Evolutionary conservation across 331 rosid species (phyloP).

Genomic region (Rhamnella rubrinervis): DNA sequence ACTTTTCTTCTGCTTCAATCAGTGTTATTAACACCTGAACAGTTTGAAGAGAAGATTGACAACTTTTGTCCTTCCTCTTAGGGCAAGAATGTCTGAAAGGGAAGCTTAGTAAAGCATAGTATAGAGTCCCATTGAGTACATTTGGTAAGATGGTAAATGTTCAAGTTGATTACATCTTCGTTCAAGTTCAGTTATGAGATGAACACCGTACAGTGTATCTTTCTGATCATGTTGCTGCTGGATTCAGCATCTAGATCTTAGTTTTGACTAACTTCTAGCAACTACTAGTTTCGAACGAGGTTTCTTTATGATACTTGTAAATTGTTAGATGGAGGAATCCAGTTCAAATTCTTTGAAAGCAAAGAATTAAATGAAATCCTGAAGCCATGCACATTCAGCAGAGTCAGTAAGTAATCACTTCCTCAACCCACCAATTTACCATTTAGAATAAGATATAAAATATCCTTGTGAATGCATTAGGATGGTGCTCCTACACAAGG

Average conservation of each 20-base stretch:
- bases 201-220: slow-evolving; percentile 15
- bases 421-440: too few relatives aligned
- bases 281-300: slow-evolving; percentile 7
- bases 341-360: slow-evolving; percentile 14
- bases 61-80: slow-evolving; percentile 9
- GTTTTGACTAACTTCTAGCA: slow-evolving; percentile 10
- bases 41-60: slow-evolving; percentile 15
- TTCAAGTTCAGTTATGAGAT: slow-evolving; percentile 26
- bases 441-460: too few relatives aligned
- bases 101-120: slow-evolving; percentile 33
- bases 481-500: too few relatives aligned
- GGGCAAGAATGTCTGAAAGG: slow-evolving; percentile 31
- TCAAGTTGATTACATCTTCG: slow-evolving; percentile 30
- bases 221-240: slow-evolving; percentile 18
- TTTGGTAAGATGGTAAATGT: slow-evolving; percentile 39
- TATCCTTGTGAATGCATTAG: too few relatives aligned
- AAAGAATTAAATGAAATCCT: slow-evolving; percentile 4
- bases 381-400: not conserved
- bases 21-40: slow-evolving; percentile 62
- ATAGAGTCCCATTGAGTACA: slow-evolving; percentile 35
- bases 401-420: too few relatives aligned
- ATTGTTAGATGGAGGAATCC: not conserved
- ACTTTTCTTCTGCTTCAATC: slow-evolving; percentile 80
- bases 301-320: slow-evolving; percentile 12
- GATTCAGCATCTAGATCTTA: slow-evolving; percentile 18